Evolutionary conservation across 495 filamentous ascomycete genomes (phyloP).

Genomic region (Pyrenula aspistea): DNA sequence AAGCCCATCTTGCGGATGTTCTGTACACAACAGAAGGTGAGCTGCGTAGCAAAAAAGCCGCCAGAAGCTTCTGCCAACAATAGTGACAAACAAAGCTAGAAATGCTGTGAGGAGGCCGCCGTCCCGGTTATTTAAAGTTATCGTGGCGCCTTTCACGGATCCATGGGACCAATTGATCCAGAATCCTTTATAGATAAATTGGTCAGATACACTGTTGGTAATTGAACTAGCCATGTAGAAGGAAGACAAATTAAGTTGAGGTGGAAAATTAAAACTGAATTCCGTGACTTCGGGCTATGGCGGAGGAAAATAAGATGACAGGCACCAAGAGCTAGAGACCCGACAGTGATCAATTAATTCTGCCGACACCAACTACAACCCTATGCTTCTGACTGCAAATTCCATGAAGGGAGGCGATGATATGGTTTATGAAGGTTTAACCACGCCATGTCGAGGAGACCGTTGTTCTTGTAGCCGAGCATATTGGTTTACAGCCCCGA

Average conservation of each 20-base stretch:
- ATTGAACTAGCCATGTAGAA: neutral
- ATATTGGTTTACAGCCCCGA: too few species aligned
- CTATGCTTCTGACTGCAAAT: neutral
- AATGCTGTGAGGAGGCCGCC: constrained; percentile 26
- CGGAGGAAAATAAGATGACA: neutral
- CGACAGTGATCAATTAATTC: neutral
- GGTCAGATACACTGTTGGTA: neutral
- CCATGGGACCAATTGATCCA: constrained; percentile 34
- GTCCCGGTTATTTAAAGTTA: constrained; percentile 21
- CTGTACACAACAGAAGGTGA: constrained; percentile 9
- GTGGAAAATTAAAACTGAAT: neutral
- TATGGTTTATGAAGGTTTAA: neutral
- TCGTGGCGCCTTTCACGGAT: constrained; percentile 23
- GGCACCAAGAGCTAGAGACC: neutral
- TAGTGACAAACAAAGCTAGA: constrained; percentile 24
- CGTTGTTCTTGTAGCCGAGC: too few species aligned
- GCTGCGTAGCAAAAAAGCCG: constrained; percentile 20
- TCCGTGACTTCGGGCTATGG: neutral
- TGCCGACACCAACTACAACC: neutral
- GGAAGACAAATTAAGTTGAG: neutral
- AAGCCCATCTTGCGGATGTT: neutral
- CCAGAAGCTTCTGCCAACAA: constrained; percentile 23
- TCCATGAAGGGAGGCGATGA: neutral
- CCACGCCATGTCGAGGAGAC: neutral
- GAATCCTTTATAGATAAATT: constrained; percentile 8